A percentile compares a stretch with the other conserved stretches of the same genome.
Evolutionary conservation across 2,329 filamentous ascomycete genomes (phyloP).

Genomic region (Claviceps lovelessii): DNA sequence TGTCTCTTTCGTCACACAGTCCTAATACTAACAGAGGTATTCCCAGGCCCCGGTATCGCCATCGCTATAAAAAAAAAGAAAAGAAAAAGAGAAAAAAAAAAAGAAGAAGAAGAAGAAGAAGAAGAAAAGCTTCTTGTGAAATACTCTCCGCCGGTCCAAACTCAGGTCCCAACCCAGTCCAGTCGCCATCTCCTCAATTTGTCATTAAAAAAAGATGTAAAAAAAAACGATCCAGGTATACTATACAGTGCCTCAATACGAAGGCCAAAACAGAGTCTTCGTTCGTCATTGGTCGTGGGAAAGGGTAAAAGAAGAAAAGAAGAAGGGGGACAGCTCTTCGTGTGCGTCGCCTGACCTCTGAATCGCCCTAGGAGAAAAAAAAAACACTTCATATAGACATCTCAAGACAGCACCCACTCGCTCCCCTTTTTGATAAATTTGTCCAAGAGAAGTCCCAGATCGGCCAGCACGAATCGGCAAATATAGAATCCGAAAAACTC

Average conservation of each 20-base stretch:
- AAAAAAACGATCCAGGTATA: too few species aligned
- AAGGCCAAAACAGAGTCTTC: too few species aligned
- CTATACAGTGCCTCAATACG: too few species aligned
- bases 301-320: not conserved
- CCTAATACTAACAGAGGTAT: not conserved
- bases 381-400: not conserved
- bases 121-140: not conserved
- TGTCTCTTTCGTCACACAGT: not conserved
- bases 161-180: not conserved
- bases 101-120: too few species aligned
- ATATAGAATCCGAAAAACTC: slow-evolving; percentile 98
- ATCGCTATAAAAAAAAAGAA: not conserved
- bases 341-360: not conserved
- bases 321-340: not conserved
- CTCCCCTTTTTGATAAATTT: slow-evolving; percentile 95
- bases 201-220: not conserved
- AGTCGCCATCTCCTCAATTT: not conserved
- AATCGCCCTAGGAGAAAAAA: too few species aligned
- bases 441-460: slow-evolving; percentile 73
- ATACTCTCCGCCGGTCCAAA: not conserved
- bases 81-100: too few species aligned
- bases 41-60: not conserved
- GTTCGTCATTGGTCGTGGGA: not conserved
- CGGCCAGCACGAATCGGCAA: slow-evolving; percentile 82
- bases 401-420: slow-evolving; percentile 58